Base-by-base conservation (phyloP, 2,329 filamentous ascomycete species). In the Fusarium tuaranense region DNA sequence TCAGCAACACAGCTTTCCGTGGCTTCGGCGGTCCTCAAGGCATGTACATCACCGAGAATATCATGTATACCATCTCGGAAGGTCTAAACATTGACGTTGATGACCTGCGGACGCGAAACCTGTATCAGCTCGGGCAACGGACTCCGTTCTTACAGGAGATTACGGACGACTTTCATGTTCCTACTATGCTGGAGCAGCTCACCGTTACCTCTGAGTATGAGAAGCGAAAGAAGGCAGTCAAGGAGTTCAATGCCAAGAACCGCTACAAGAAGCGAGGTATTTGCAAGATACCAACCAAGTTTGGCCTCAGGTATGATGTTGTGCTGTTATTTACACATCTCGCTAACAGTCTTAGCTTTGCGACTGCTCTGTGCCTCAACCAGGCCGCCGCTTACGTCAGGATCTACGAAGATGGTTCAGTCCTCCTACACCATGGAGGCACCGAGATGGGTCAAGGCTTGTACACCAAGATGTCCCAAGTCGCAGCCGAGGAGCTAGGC, bases 361-460 rank as follows among this genome's bases (percentile, higher is more conserved):
- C 97, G 83, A 97, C 95, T 0, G 95, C 95, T 0, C 87, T 97
- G 3, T 97, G 95, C 86, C 88, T 97, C 77, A 98, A 98, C 82
- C 95, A 98, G 81, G 95, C 95, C 4, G 95, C 95, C 64, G 95
- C 95, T 3, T 86, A 97, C 25, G 95, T 98, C 1, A 95, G 97
- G 82, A 94, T 97, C 74, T 97, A 98, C 81, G 95, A 97, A 79
- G 95, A 98, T 76, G 95, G 95, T 0, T 95, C 92, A 2, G 89
- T 97, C 9, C 89, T 98, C 1, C 91, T 98, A 12, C 95, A 95
- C 1, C 95, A 98, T 79, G 95, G 95, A 51, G 95, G 95, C 69
- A 97, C 94, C 0, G 95, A 98, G 83, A 98, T 98, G 95, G 95
- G 95, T 2, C 95, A 98, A 83, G 95, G 95, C 5, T 86, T 98